Evolutionary conservation across 768 basidiomycete genomes (phyloP), one percentile per base, ranked within the genome.

Genomic region (Clathrus columnatus): DNA sequence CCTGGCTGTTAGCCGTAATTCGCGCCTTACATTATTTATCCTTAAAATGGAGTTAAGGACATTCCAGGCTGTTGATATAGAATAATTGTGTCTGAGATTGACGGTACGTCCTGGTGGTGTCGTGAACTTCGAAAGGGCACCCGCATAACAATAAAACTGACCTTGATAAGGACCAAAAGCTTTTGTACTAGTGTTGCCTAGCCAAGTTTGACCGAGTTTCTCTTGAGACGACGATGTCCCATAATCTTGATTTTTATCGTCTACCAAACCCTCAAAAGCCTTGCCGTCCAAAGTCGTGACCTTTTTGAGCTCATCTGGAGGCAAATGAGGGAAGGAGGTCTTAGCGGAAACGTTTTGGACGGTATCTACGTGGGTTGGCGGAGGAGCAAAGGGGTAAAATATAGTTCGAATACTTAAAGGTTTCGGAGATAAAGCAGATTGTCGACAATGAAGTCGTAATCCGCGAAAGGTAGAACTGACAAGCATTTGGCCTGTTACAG

Each of bases 51-150:
- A 58, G 50, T 80, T 75, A 20, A 90, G 73, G 26, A 65, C 71
- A 53, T 60, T 67, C 60, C 80, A 80, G 2, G 84, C 76, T 1
- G 64, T 62, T 2, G 67, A 71, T 17, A 87, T 67, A 30, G n/a
- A 17, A 53, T 74, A 73, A 7, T 75, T 72, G 27, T 61, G 59
- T 16, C 52, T 56, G 32, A 86, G 79, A 16, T 29, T 41, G 14
- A 88, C 72, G 54, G 75, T 83, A 46, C 88, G 83, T 46, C 87
- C 87, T 88, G 63, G 44, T 36, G n/a, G n/a, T 11, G n/a, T 36
- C 2, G 7, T 11, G 7, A 3, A 36, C 4, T n/a, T 36, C n/a
- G n/a, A n/a, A n/a, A n/a, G n/a, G n/a, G n/a, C n/a, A n/a, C n/a
- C n/a, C n/a, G n/a, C n/a, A n/a, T n/a, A n/a, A n/a, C n/a, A n/a